Evolutionary conservation across 495 filamentous ascomycete genomes (phyloP).

Genomic region (Penicillium daleae): DNA sequence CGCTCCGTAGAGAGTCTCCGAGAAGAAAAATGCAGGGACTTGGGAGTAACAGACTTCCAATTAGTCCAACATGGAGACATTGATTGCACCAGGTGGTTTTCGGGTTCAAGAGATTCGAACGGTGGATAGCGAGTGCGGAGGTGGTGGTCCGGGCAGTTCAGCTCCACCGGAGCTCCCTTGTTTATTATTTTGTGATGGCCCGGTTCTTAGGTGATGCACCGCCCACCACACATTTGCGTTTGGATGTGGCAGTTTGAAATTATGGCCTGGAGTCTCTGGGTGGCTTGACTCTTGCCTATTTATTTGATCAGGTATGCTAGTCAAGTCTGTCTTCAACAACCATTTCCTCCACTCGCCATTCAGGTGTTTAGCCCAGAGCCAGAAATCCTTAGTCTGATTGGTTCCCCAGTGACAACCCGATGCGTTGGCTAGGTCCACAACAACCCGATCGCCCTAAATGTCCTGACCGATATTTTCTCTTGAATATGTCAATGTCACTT

Average conservation of each 20-base stretch:
- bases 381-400: constrained; percentile 16
- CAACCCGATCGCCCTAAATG: constrained; percentile 10
- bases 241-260: neutral
- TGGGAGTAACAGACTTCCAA: neutral
- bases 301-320: neutral
- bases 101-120: constrained; percentile 15
- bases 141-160: constrained; percentile 28
- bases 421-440: constrained; percentile 22
- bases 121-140: constrained; percentile 32
- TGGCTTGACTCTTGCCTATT: neutral
- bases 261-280: neutral
- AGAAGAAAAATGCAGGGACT: constrained; percentile 6
- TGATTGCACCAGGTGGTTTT: neutral
- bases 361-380: neutral
- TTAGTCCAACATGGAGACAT: constrained; percentile 19
- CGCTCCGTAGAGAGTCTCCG: constrained; percentile 9
- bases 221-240: neutral
- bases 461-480: constrained; percentile 17
- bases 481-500: too few relatives aligned
- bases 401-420: constrained; percentile 9
- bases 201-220: constrained; percentile 8
- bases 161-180: constrained; percentile 37
- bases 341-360: neutral
- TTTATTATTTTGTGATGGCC: constrained; percentile 21
- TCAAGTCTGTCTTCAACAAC: neutral